Evolutionary conservation across 2,329 filamentous ascomycete genomes (phyloP).

Genomic region (Colletotrichum incanum): DNA sequence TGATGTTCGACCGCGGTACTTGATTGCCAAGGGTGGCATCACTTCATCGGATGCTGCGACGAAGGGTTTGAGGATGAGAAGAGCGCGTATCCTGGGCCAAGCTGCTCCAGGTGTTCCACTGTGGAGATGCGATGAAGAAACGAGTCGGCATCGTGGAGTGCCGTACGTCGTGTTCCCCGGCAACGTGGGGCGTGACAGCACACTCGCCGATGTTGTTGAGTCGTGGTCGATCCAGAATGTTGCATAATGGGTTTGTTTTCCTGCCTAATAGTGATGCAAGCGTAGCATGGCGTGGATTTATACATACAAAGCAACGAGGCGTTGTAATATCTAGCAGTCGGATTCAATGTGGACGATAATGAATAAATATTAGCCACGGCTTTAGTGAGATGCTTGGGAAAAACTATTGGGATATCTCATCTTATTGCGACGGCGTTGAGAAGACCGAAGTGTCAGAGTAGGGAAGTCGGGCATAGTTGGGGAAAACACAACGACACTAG

Average conservation of each 20-base stretch:
- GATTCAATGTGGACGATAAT: conserved; percentile 13
- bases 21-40: conserved; percentile 74
- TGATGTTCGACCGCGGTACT: conserved; percentile 65
- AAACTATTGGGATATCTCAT: too few relatives aligned
- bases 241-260: conserved; percentile 5
- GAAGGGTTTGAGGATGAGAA: conserved; percentile 68
- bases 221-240: conserved; percentile 38
- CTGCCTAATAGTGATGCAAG: conserved; percentile 21
- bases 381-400: too few relatives aligned
- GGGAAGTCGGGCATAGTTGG: not conserved
- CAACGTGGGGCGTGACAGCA: conserved; percentile 68
- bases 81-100: conserved; percentile 70
- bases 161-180: conserved; percentile 73
- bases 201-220: conserved; percentile 61
- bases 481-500: not conserved
- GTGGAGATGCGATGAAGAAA: conserved; percentile 70
- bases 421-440: too few relatives aligned
- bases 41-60: conserved; percentile 73
- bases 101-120: conserved; percentile 71
- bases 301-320: not conserved
- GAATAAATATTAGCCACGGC: not conserved
- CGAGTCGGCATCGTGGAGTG: conserved; percentile 65
- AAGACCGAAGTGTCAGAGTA: too few relatives aligned
- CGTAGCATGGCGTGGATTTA: conserved; percentile 15
- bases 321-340: not conserved